A percentile compares a stretch with the other conserved stretches of the same genome.
Conservation (phyloP, 140 eudicot species). For the Bidens hawaiensis region DNA sequence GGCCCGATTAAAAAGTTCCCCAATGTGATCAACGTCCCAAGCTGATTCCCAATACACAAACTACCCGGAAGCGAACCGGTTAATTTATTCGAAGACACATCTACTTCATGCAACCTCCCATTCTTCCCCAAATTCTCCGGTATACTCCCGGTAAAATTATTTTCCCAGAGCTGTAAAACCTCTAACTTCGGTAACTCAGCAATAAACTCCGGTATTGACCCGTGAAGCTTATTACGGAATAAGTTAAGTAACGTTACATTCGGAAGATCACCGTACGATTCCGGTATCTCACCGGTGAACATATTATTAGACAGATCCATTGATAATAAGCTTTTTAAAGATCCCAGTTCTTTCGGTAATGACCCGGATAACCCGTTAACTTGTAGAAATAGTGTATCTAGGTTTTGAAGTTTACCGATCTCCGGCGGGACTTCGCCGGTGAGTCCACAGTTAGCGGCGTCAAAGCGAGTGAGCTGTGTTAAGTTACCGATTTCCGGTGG, state of each 20-base stretch:
- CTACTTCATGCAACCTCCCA: conserved; percentile 32
- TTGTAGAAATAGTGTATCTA: conserved; percentile 52
- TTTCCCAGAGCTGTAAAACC: conserved; percentile 51
- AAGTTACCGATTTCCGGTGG: conserved; percentile 54
- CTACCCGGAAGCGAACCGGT: conserved; percentile 37
- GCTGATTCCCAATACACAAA: conserved; percentile 38
- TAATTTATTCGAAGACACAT: conserved; percentile 45
- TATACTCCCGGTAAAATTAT: conserved; percentile 48
- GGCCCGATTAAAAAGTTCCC: conserved; percentile 40
- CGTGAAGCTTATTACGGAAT: conserved; percentile 52
- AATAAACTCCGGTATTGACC: conserved; percentile 47
- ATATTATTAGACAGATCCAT: conserved; percentile 51
- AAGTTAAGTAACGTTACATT: conserved; percentile 12
- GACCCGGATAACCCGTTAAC: conserved; percentile 38
- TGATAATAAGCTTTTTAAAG: conserved; percentile 31
- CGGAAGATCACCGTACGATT: conserved; percentile 13
- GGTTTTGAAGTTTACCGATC: conserved; percentile 44
- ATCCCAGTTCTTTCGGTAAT: conserved; percentile 34
- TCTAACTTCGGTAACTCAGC: conserved; percentile 44
- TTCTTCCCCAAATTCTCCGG: conserved; percentile 40
- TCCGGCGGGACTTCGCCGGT: conserved; percentile 49
- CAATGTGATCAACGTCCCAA: conserved; percentile 42
- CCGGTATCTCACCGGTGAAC: conserved; percentile 46
- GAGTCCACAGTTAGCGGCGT: conserved; percentile 51
- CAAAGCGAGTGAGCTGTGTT: conserved; percentile 34